Evolutionary conservation across 148 eudicot genomes (phyloP).

Genomic region (Rhododendron ferrugineum): DNA sequence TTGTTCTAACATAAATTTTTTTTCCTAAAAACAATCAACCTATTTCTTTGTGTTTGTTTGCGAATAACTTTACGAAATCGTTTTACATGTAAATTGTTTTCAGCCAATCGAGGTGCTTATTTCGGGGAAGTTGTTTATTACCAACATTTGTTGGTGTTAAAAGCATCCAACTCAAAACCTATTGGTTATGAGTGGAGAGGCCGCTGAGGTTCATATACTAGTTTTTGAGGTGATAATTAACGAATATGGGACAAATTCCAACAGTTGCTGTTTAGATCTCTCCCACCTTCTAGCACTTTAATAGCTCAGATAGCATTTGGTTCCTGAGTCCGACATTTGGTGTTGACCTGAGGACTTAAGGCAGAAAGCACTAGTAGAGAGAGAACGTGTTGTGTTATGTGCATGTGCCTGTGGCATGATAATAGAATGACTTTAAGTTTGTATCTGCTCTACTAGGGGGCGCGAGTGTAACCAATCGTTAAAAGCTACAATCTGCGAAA

Average conservation of each 20-base stretch:
- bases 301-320: neutral
- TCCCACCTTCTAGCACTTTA: neutral
- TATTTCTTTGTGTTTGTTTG: neutral
- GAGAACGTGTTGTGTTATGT: neutral
- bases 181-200: no score
- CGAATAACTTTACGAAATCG: neutral
- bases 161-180: no score
- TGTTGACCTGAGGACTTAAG: neutral
- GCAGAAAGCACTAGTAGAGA: neutral
- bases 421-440: neutral
- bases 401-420: neutral
- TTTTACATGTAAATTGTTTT: neutral
- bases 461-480: neutral
- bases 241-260: no score
- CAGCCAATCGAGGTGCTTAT: neutral
- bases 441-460: neutral
- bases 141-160: neutral
- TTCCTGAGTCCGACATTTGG: neutral
- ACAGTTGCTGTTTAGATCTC: neutral
- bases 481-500: neutral
- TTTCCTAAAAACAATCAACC: neutral
- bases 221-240: no score
- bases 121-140: neutral
- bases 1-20: neutral
- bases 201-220: no score